These are phyloP conservation scores for Chamaecyparis obtusa DNA, from an alignment of 75 land plant species.

Conservation along the genomic window DNA sequence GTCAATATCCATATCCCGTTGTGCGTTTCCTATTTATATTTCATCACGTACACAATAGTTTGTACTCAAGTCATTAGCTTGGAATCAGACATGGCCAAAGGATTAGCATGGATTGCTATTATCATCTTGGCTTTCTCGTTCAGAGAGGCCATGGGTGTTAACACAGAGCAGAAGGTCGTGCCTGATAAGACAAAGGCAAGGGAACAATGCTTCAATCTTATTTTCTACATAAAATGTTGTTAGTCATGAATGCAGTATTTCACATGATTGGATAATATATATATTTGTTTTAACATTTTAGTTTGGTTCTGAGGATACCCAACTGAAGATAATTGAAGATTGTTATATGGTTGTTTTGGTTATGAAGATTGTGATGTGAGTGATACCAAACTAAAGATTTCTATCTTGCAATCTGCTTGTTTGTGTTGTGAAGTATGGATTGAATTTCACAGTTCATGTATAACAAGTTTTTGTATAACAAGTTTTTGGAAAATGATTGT, in stretches of 20 bases:
- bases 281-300: too few species aligned
- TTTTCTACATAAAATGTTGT: neutral
- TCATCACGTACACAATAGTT: neutral
- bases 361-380: neutral
- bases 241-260: neutral
- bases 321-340: neutral
- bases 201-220: neutral
- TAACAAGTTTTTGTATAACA: too few species aligned
- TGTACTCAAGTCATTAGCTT: neutral
- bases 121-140: neutral
- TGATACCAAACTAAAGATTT: neutral
- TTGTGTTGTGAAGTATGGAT: neutral
- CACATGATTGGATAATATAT: neutral
- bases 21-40: neutral
- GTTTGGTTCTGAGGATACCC: neutral
- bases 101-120: neutral
- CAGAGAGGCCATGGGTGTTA: neutral
- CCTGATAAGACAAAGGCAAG: neutral
- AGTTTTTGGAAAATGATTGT: too few species aligned
- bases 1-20: neutral
- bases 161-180: neutral
- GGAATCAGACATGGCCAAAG: conserved; percentile 1
- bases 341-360: neutral
- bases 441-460: too few species aligned
- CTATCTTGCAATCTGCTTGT: neutral